These are phyloP conservation scores for Daedaleopsis nitida DNA, from an alignment of 768 basidiomycete species.

Conservation along the genomic window DNA sequence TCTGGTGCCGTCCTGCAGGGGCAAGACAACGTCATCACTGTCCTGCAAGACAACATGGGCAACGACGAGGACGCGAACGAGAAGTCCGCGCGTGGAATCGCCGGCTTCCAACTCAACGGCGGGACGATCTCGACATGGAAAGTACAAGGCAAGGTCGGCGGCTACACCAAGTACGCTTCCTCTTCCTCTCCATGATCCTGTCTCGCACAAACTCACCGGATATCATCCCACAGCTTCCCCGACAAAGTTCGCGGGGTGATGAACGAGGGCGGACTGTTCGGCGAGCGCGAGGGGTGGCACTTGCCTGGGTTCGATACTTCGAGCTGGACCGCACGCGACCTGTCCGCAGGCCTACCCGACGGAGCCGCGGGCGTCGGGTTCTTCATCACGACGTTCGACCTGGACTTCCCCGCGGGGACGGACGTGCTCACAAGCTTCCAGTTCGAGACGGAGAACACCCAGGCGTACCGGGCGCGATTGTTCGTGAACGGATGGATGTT, in stretches of 20 bases:
- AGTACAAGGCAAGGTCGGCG: conserved; percentile 49
- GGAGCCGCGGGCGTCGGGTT: conserved; percentile 73
- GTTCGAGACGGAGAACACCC: conserved; percentile 55
- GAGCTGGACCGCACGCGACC: conserved; percentile 57
- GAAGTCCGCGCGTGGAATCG: conserved; percentile 79
- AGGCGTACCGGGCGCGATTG: conserved; percentile 71
- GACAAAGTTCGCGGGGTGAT: conserved; percentile 57
- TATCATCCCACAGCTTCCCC: conserved; percentile 50
- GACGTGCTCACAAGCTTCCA: conserved; percentile 74
- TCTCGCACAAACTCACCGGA: background rate
- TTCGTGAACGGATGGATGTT: conserved; percentile 92
- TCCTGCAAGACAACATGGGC: conserved; percentile 77
- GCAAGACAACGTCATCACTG: conserved; percentile 73
- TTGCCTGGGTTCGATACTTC: conserved; percentile 61
- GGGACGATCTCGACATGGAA: conserved; percentile 42
- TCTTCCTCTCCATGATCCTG: background rate
- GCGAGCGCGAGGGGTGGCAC: conserved; percentile 49
- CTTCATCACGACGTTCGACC: conserved; percentile 72
- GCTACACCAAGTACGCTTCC: conserved; percentile 37
- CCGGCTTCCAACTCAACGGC: conserved; percentile 67
- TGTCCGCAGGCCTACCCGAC: conserved; percentile 59
- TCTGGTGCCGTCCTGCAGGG: conserved; percentile 47
- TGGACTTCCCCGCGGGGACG: conserved; percentile 55
- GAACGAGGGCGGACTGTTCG: conserved; percentile 48
- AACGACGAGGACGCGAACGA: conserved; percentile 57